Conservation (phyloP, 768 basidiomycete genomes). For the Pleurotus platypus region DNA sequence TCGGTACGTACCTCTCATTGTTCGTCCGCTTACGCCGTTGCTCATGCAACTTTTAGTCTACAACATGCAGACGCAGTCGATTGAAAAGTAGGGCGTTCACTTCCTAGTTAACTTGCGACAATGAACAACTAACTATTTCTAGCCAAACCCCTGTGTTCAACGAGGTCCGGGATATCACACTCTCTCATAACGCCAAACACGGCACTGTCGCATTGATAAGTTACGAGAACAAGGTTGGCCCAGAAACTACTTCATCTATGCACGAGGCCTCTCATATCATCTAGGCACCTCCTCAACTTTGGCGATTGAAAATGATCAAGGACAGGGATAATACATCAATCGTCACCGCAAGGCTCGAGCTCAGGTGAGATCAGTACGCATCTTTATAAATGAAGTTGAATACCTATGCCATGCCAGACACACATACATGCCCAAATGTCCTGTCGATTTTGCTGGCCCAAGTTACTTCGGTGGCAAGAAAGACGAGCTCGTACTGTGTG, state of each 20-base stretch:
- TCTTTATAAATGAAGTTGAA: conserved; percentile 12
- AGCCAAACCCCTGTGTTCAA: conserved; percentile 74
- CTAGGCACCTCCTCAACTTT: conserved; percentile 74
- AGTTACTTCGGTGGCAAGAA: conserved; percentile 82
- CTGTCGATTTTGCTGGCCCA: conserved; percentile 74
- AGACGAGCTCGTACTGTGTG: conserved; percentile 75
- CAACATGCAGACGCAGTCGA: conserved; percentile 58
- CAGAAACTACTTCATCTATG: not conserved
- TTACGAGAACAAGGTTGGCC: conserved; percentile 66
- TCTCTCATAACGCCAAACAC: conserved; percentile 43
- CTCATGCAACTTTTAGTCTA: conserved; percentile 41
- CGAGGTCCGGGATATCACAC: conserved; percentile 67
- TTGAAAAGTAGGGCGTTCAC: conserved; percentile 54
- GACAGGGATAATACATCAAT: conserved; percentile 38
- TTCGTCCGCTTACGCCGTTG: not conserved
- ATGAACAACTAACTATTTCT: not conserved
- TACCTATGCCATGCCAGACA: conserved; percentile 37
- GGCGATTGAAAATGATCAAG: conserved; percentile 65
- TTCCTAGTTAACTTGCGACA: conserved; percentile 9
- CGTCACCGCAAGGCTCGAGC: conserved; percentile 31
- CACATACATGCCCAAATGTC: conserved; percentile 67
- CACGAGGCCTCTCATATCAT: not conserved
- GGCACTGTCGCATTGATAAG: conserved; percentile 65
- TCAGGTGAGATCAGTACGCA: conserved; percentile 27
- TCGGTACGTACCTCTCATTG: conserved; percentile 40